These are phyloP conservation scores for Draba incana DNA, from an alignment of 345 rosid genomes.

Conservation along the genomic window DNA sequence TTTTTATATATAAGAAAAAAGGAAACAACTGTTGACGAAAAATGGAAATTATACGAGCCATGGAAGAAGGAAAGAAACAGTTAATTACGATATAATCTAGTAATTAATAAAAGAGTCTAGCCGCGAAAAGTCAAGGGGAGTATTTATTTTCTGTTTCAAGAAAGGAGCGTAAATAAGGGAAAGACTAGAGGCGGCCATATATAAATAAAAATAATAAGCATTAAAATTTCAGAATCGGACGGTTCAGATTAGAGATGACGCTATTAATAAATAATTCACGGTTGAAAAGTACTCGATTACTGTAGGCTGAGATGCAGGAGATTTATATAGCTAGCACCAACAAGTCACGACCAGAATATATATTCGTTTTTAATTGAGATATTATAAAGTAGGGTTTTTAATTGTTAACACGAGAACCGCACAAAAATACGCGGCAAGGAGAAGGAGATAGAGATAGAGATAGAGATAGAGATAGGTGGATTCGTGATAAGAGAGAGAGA, in stretches of 20 bases:
- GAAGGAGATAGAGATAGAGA: slow-evolving; percentile 21
- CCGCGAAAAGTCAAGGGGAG: slow-evolving; percentile 26
- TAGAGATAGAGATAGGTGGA: slow-evolving; percentile 33
- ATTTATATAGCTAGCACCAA: slow-evolving; percentile 4
- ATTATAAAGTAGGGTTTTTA: slow-evolving; percentile 27
- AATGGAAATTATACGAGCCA: slow-evolving; percentile 5
- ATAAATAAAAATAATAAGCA: background rate
- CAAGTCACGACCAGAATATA: slow-evolving; percentile 29
- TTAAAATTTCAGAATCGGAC: background rate
- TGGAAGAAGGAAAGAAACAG: background rate
- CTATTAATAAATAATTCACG: background rate
- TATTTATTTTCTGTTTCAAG: background rate
- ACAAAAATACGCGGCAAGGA: slow-evolving; percentile 29
- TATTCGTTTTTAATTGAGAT: slow-evolving; percentile 21
- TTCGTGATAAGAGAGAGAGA: slow-evolving; percentile 37
- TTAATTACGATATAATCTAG: background rate
- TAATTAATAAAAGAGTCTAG: background rate
- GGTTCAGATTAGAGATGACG: slow-evolving; percentile 5
- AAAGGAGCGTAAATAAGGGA: background rate
- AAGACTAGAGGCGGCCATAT: background rate
- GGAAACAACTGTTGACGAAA: background rate
- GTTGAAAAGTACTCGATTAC: background rate
- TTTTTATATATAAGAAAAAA: too few relatives aligned
- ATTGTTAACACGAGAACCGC: slow-evolving; percentile 38
- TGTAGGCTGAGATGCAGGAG: slow-evolving; percentile 4